A percentile compares a stretch with the other conserved stretches of the same genome.
Conservation (phyloP, 768 basidiomycete species). For the Roridomyces roridus region DNA sequence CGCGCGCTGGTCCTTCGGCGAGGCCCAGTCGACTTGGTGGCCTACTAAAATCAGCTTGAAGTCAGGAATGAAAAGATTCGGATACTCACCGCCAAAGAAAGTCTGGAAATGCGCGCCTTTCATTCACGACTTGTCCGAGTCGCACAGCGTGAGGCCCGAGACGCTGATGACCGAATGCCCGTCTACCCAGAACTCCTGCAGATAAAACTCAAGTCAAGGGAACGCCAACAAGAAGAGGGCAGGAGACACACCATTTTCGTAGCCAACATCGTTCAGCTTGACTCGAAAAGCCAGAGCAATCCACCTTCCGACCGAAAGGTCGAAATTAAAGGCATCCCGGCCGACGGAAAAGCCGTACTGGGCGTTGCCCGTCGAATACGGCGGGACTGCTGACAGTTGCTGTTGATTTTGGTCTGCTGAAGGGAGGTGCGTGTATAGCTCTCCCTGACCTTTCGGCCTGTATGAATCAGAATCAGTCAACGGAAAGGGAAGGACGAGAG, state of each 20-base stretch:
- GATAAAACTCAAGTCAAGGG: not conserved
- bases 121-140: conserved; percentile 49
- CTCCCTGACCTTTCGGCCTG: conserved; percentile 61
- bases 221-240: not conserved
- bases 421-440: conserved; percentile 76
- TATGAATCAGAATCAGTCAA: not conserved
- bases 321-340: conserved; percentile 64
- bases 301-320: conserved; percentile 62
- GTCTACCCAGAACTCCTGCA: conserved; percentile 69
- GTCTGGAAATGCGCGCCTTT: conserved; percentile 79
- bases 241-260: conserved; percentile 55
- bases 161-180: conserved; percentile 61
- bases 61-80: not conserved
- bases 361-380: conserved; percentile 52
- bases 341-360: conserved; percentile 75
- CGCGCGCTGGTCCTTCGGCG: conserved; percentile 60
- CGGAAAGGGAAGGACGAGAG: not conserved
- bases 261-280: conserved; percentile 67
- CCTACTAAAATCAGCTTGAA: conserved; percentile 37
- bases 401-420: conserved; percentile 46
- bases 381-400: conserved; percentile 53
- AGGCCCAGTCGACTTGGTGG: conserved; percentile 62
- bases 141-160: conserved; percentile 53
- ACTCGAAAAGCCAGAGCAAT: conserved; percentile 68
- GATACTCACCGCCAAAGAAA: conserved; percentile 77